Evolutionary conservation across 2,329 filamentous ascomycete species (phyloP).

Genomic region (Dactylellina sp.): DNA sequence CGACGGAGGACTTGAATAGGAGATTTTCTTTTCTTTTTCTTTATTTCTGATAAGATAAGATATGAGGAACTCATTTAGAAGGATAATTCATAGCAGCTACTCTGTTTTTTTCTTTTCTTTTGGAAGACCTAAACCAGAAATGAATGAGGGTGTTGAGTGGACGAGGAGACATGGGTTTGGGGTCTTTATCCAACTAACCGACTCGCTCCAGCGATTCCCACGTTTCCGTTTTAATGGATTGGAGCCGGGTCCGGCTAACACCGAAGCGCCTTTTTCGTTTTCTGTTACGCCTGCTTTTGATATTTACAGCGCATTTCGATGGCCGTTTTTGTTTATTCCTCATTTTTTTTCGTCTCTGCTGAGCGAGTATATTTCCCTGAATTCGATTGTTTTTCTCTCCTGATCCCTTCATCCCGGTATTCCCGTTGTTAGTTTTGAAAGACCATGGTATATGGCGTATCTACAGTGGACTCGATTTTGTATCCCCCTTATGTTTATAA

Average conservation of each 20-base stretch:
- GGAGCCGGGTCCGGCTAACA: slow-evolving; percentile 5
- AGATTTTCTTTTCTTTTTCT: too few relatives aligned
- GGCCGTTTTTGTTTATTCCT: not conserved
- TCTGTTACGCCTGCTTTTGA: slow-evolving; percentile 1
- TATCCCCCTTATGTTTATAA: slow-evolving; percentile 37
- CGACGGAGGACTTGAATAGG: not conserved
- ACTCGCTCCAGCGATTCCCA: slow-evolving; percentile 18
- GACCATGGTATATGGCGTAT: slow-evolving; percentile 56
- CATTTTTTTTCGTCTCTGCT: slow-evolving; percentile 6
- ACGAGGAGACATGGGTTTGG: slow-evolving; percentile 5
- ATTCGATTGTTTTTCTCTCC: slow-evolving; percentile 3
- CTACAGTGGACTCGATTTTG: slow-evolving; percentile 38
- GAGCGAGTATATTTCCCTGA: too few relatives aligned
- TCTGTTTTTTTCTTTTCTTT: slow-evolving; percentile 1
- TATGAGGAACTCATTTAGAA: slow-evolving; percentile 21
- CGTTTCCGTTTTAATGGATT: slow-evolving; percentile 20
- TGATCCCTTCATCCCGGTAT: not conserved
- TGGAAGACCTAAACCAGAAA: not conserved
- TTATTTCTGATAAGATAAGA: slow-evolving; percentile 49
- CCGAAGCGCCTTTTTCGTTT: not conserved
- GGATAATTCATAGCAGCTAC: not conserved
- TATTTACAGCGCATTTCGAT: slow-evolving; percentile 6
- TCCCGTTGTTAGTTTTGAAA: slow-evolving; percentile 39
- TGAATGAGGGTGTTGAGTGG: slow-evolving; percentile 16
- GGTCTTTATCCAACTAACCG: slow-evolving; percentile 38